Evolutionary conservation across 768 basidiomycete species (phyloP), one percentile per base, ranked within the genome.

Genomic region (Pseudohyphozyma bogoriensis): DNA sequence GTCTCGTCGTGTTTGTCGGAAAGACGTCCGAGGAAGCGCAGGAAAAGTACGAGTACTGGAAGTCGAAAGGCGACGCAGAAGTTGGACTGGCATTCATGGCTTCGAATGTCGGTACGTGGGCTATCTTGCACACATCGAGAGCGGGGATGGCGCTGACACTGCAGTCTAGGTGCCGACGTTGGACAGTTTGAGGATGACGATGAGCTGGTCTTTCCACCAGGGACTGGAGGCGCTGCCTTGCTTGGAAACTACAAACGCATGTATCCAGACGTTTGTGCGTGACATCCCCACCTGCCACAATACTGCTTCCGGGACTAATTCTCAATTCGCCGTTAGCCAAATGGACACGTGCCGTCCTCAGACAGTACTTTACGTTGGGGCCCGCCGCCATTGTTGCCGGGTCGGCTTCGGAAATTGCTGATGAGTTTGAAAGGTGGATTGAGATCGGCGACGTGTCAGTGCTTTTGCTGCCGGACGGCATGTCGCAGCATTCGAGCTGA

Each of bases 11-110:
- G 32, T 18, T 59, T n/a, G 31, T 51, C 31, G 50, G 39, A 12
- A 6, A 39, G 5, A 59, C 50, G 10, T 16, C 18, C 50, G 50
- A 51, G 35, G 33, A 33, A 16, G 50, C 50, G 16, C 22, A 51
- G 50, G 50, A 59, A 26, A 45, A 59, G 58, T 47, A 51, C 33
- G 49, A 36, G 10, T 26, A 51, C 32, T 33, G n/a, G n/a, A 51
- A 52, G 37, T 18, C 26, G 16, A 40, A 24, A 18, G 37, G 32
- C 11, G 58, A 31, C 4, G 39, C 20, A 2, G 35, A 51, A 22
- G 33, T 26, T 11, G 47, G 28, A 5, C 28, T 49, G 4, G 26
- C 47, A 20, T 49, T 49, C 47, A 49, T 15, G 28, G 47, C 47
- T 7, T 49, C 47, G 28, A 12, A 13, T 15, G 16, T 29, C 20